Evolutionary conservation across 2,329 filamentous ascomycete species (phyloP).

Genomic region (Pseudopyrenochaeta lycopersici): DNA sequence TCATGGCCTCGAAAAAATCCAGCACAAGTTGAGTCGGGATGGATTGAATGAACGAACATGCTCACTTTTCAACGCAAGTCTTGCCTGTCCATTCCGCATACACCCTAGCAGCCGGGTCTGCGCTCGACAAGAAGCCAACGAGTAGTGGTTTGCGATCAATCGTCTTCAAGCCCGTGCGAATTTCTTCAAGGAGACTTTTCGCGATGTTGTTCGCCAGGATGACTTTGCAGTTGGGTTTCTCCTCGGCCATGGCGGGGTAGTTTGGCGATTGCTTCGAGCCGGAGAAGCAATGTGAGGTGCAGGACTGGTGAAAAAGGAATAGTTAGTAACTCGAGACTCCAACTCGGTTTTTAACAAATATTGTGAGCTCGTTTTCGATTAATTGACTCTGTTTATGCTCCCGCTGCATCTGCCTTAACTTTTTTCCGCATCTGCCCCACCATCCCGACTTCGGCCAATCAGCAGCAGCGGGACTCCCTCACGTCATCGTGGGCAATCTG

Average conservation of each 20-base stretch:
- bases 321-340: not conserved
- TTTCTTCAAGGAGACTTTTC: slow-evolving; percentile 80
- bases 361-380: not conserved
- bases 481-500: slow-evolving; percentile 25
- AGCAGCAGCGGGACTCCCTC: slow-evolving; percentile 21
- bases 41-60: slow-evolving; percentile 28
- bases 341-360: not conserved
- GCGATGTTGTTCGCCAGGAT: slow-evolving; percentile 88
- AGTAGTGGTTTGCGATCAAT: slow-evolving; percentile 79
- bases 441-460: slow-evolving; percentile 30
- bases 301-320: no score
- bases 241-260: slow-evolving; percentile 46
- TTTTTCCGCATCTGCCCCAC: slow-evolving; percentile 28
- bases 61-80: slow-evolving; percentile 95
- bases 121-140: slow-evolving; percentile 91
- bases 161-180: slow-evolving; percentile 76
- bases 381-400: slow-evolving; percentile 8
- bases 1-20: not conserved
- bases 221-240: slow-evolving; percentile 79
- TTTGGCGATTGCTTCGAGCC: slow-evolving; percentile 5
- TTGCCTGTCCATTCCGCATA: slow-evolving; percentile 98
- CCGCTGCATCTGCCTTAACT: slow-evolving; percentile 5
- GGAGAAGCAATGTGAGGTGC: not conserved
- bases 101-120: slow-evolving; percentile 87
- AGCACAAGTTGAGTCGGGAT: not conserved